Percentiles rank a stretch among this genome's conserved stretches.
Conservation (phyloP, 768 basidiomycete species). For the Russula sp. region DNA sequence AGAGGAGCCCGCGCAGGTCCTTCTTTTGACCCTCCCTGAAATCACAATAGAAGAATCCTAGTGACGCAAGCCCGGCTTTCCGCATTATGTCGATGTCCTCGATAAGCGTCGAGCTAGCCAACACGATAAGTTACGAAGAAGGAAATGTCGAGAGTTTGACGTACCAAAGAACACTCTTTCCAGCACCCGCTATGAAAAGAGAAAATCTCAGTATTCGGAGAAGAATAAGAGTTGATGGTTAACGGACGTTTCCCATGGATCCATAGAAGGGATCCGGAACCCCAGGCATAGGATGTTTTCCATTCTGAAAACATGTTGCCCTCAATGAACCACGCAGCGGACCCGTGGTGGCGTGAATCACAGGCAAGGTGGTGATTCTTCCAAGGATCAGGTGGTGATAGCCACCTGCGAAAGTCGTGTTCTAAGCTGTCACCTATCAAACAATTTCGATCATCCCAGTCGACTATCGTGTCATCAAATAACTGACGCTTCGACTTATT, state of each 20-base stretch:
- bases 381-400: too few species aligned
- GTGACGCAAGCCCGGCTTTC: background rate
- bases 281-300: background rate
- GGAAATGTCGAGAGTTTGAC: background rate
- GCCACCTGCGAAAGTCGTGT: too few species aligned
- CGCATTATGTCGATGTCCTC: background rate
- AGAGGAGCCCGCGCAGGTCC: background rate
- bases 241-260: too few species aligned
- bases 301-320: background rate
- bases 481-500: too few species aligned
- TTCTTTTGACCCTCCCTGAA: background rate
- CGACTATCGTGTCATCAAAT: too few species aligned
- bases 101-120: background rate
- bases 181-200: too few species aligned
- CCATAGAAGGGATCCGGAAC: too few species aligned
- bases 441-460: too few species aligned
- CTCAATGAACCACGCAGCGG: background rate
- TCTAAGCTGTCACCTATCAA: too few species aligned
- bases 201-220: too few species aligned
- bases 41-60: background rate
- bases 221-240: too few species aligned
- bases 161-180: background rate
- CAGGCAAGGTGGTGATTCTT: background rate
- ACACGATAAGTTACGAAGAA: background rate
- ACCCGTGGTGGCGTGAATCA: background rate